A percentile compares a stretch with the other conserved stretches of the same genome.
phyloP scores from a whole-genome alignment of 495 filamentous ascomycete genomes.

The Podospora pseudocomata region DNA sequence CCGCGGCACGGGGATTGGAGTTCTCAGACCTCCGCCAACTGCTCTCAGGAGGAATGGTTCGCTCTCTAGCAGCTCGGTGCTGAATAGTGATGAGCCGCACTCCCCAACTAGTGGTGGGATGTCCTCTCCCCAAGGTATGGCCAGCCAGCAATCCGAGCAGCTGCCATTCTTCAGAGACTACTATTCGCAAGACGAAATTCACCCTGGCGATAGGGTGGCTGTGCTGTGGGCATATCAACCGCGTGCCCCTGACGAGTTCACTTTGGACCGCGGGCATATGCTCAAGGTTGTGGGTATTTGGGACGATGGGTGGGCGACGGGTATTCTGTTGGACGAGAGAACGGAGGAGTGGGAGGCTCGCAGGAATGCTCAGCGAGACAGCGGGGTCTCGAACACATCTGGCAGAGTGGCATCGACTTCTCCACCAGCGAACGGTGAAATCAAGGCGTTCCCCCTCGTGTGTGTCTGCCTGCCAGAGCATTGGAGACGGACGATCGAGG shows the following conservation, averaged over 20 bases:
- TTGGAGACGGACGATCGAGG: slow-evolving; percentile 96
- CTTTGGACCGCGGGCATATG: slow-evolving; percentile 95
- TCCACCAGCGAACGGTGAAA: slow-evolving; percentile 70
- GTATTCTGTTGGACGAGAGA: slow-evolving; percentile 72
- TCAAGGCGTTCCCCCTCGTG: slow-evolving; percentile 97
- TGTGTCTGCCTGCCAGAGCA: slow-evolving; percentile 97
- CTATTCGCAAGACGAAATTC: slow-evolving; percentile 95
- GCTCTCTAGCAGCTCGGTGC: slow-evolving; percentile 78
- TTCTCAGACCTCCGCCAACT: slow-evolving; percentile 59
- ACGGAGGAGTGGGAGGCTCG: slow-evolving; percentile 85
- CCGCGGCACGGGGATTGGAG: slow-evolving; percentile 47
- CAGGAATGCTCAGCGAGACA: slow-evolving; percentile 78
- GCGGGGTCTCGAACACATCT: slow-evolving; percentile 85
- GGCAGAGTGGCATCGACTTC: slow-evolving; percentile 56
- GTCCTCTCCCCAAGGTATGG: slow-evolving; percentile 77
- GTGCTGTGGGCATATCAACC: slow-evolving; percentile 97
- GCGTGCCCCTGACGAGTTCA: slow-evolving; percentile 88
- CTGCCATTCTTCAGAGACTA: slow-evolving; percentile 96
- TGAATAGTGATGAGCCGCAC: slow-evolving; percentile 64
- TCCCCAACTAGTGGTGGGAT: slow-evolving; percentile 75
- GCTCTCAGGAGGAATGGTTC: slow-evolving; percentile 69
- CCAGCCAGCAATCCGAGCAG: slow-evolving; percentile 92
- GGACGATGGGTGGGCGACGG: slow-evolving; percentile 99
- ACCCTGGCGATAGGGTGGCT: slow-evolving; percentile 82
- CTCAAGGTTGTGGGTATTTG: slow-evolving; percentile 97